Evolutionary conservation across 768 basidiomycete genomes (phyloP), one percentile per base, ranked within the genome.

Genomic region (Kwoniella newhampshirensis): DNA sequence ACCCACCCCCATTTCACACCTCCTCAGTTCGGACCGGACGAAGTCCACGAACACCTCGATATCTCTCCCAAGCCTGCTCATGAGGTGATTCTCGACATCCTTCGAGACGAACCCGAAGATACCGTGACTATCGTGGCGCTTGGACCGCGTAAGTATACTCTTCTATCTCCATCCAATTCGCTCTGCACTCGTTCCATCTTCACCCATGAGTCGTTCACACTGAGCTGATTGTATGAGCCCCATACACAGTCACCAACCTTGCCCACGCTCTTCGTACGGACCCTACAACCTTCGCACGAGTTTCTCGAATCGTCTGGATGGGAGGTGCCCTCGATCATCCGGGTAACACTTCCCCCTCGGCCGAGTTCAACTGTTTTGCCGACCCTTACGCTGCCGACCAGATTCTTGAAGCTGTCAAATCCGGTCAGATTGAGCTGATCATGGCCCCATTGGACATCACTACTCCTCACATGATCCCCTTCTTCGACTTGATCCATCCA

Each of bases 291-390:
- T 79, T 91, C 27, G 76, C 77, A 7, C 82, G 83, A 1, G 76
- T 78, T 25, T 54, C 85, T 4, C 81, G 85, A n/a, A 78, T 97
- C 7, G 77, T 92, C 20, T 86, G 85, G 73, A 94, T 97, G 91
- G 92, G 92, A n/a, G 92, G 91, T 13, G 87, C 91, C 1, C 74
- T 97, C 21, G 90, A 93, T 62, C 88, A 90, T 28, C 90, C 92
- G 0, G 92, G 92, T 2, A 97, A 94, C 64, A 87, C 86, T 0
- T 84, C 81, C 23, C 84, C 90, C 7, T 81, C 83, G 2, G 87
- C 91, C 56, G 92, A 96, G 75, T 94, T 91, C 89, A 77, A 76
- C 84, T 73, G 30, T 68, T 91, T 85, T 55, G 89, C 91, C 1
- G 91, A 94, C 69, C 89, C 92, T 1, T 88, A 81, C 65, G 90